Percentiles rank a stretch among this genome's conserved stretches.
Conservation (phyloP, 331 rosid species). For the Acacia concinna region DNA sequence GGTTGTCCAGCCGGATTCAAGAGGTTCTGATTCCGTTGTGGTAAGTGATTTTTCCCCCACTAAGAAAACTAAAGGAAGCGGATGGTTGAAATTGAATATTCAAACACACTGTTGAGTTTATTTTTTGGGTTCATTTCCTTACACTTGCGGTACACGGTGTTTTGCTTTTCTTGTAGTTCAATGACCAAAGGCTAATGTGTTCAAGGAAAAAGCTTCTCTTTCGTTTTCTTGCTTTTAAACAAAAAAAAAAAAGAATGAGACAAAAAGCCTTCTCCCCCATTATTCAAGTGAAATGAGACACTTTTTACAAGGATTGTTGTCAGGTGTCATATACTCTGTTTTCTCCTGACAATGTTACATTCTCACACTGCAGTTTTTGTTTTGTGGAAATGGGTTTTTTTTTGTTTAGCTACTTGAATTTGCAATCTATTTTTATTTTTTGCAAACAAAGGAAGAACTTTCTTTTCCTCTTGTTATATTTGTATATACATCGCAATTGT, state of each 20-base stretch:
- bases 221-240: neutral
- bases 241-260: neutral
- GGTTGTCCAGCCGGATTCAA: conserved; percentile 54
- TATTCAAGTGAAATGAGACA: too few relatives aligned
- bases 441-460: neutral
- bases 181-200: neutral
- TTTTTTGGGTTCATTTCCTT: neutral
- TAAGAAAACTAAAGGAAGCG: neutral
- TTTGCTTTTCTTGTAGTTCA: neutral
- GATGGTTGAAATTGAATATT: neutral
- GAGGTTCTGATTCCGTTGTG: conserved; percentile 64
- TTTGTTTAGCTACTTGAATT: neutral
- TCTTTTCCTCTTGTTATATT: neutral
- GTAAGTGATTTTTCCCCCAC: conserved; percentile 36
- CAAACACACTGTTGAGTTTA: neutral
- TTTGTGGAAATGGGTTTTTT: neutral
- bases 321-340: neutral
- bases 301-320: neutral
- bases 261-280: neutral
- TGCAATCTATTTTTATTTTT: neutral
- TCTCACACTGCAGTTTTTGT: neutral
- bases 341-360: neutral
- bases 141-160: neutral
- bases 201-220: neutral
- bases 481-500: neutral